A percentile compares a stretch with the other conserved stretches of the same genome.
Evolutionary conservation across 2,329 filamentous ascomycete species (phyloP).

Genomic region (Cephalotrichum gorgonifer): DNA sequence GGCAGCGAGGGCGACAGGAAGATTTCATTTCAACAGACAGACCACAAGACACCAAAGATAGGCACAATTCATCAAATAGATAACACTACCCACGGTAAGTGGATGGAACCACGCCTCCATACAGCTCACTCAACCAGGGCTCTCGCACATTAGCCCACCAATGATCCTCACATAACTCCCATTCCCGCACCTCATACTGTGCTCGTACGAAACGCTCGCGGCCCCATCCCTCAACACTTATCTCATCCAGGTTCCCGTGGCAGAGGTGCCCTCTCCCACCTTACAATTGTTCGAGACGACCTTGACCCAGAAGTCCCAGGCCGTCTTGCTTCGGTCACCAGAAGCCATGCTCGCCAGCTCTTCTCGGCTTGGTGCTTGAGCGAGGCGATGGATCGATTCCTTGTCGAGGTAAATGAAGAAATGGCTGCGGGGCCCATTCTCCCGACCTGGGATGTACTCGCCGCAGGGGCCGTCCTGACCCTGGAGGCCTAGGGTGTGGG

Average conservation of each 20-base stretch:
- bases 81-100: no score
- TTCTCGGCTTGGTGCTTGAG: constrained; percentile 2
- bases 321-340: neutral
- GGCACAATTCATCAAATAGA: neutral
- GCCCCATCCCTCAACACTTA: neutral
- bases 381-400: constrained; percentile 4
- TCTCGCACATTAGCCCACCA: neutral
- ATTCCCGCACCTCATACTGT: neutral
- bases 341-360: constrained; percentile 6
- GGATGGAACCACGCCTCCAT: neutral
- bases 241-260: neutral
- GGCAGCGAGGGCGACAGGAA: no score
- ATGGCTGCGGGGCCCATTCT: neutral
- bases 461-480: no score
- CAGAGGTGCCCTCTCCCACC: neutral
- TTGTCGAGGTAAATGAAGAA: constrained; percentile 7
- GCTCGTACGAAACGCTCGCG: neutral
- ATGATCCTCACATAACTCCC: neutral
- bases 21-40: no score
- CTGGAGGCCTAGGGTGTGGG: neutral
- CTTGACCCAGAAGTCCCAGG: constrained; percentile 7
- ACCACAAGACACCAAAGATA: no score
- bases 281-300: neutral
- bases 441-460: no score
- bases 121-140: neutral